phyloP scores from a whole-genome alignment of 2,329 filamentous ascomycete species.

The Neospermospora avenae region DNA sequence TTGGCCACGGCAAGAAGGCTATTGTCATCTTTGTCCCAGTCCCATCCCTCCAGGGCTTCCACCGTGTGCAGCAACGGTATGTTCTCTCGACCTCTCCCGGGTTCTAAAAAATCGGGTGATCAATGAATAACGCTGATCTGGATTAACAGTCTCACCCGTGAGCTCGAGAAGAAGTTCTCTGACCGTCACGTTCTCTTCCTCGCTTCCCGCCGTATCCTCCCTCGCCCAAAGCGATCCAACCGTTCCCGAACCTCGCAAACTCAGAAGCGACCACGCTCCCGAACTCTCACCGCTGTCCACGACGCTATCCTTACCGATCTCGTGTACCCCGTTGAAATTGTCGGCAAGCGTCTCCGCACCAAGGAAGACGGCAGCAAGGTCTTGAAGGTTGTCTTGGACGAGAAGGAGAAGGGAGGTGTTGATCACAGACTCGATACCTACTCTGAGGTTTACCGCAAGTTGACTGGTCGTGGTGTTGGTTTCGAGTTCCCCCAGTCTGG shows the following conservation, averaged over 20 bases:
- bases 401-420: slow-evolving; percentile 99
- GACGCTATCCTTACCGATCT: slow-evolving; percentile 97
- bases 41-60: slow-evolving; percentile 96
- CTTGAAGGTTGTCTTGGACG: slow-evolving; percentile 98
- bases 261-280: slow-evolving; percentile 97
- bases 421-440: slow-evolving; percentile 99
- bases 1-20: slow-evolving; percentile 99
- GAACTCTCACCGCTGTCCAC: slow-evolving; percentile 98
- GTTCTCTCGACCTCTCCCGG: slow-evolving; percentile 37
- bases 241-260: slow-evolving; percentile 94
- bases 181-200: slow-evolving; percentile 99
- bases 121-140: background rate
- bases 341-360: slow-evolving; percentile 97
- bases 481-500: slow-evolving; percentile 97
- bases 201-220: slow-evolving; percentile 96
- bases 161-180: slow-evolving; percentile 99
- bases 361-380: slow-evolving; percentile 98
- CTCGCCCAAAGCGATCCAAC: slow-evolving; percentile 97
- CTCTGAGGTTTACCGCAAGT: slow-evolving; percentile 97
- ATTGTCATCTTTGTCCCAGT: slow-evolving; percentile 99
- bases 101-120: background rate
- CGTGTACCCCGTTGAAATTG: slow-evolving; percentile 99
- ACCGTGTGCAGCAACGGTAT: slow-evolving; percentile 99
- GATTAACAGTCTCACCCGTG: slow-evolving; percentile 79
- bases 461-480: slow-evolving; percentile 93